phyloP scores from a whole-genome alignment of 805 yeast species.

The Priceomyces medius region DNA sequence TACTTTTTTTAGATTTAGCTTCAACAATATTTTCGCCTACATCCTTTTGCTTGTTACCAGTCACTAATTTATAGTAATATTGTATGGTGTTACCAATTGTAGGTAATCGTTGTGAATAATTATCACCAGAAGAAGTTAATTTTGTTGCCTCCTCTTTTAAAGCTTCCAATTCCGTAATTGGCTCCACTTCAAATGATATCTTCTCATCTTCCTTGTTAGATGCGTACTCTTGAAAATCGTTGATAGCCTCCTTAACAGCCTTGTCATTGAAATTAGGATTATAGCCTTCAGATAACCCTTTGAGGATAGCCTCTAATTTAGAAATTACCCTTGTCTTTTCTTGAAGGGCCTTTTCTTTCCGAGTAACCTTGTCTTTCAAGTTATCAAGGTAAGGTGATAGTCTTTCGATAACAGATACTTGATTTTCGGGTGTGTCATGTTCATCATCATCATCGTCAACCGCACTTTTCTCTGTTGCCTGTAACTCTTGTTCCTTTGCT shows the following conservation, averaged over 20 bases:
- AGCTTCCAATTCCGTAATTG: constrained; percentile 20
- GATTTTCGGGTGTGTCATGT: constrained; percentile 4
- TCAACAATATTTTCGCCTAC: background rate
- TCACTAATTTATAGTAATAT: constrained; percentile 18
- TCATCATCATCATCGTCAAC: constrained; percentile 7
- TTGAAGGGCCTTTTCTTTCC: constrained; percentile 6
- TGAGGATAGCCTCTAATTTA: constrained; percentile 47
- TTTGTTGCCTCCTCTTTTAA: constrained; percentile 16
- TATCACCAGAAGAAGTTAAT: constrained; percentile 1
- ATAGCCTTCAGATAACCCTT: constrained; percentile 53
- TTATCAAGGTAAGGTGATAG: constrained; percentile 16
- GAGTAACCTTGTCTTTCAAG: constrained; percentile 9
- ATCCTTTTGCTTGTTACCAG: background rate
- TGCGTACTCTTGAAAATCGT: constrained; percentile 47
- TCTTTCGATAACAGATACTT: constrained; percentile 14
- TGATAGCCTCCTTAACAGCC: constrained; percentile 75
- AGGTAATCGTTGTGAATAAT: constrained; percentile 11
- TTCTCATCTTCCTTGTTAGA: constrained; percentile 33
- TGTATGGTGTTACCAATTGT: constrained; percentile 23
- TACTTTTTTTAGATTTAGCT: background rate
- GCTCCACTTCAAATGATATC: constrained; percentile 6
- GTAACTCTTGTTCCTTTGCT: constrained; percentile 8
- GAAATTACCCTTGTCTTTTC: constrained; percentile 17
- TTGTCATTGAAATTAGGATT: constrained; percentile 84
- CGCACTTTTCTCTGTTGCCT: constrained; percentile 2